Base-by-base conservation (phyloP, 83 land plant genomes). In the Diphasiastrum complanatum region DNA sequence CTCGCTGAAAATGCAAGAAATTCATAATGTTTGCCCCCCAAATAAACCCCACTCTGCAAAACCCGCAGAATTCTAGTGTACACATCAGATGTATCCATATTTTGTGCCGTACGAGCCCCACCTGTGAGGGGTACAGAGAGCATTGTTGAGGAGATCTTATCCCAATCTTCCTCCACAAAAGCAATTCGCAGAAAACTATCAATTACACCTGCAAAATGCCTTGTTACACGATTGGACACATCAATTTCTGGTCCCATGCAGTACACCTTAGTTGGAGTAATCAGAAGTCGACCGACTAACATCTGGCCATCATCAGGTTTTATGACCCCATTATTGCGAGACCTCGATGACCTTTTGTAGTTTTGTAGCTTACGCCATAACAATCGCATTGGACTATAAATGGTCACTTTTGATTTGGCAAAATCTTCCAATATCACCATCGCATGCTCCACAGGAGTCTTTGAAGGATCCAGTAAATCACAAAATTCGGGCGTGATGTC, bases 1-100 rank as follows among this genome's bases (percentile, higher is more conserved):
- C 99, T 95, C 19, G 93, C 71, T 38, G 99, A 95, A 53, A 95
- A 95, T 5, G 99, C 97, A 49, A 95, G 82, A 75, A 89, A 86
- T 24, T 95, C 85, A 62, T 79, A 95, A 26, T 78, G 79, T 72
- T 82, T 89, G 6, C 75, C 77, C 5, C 86, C 92, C 34, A 95
- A 65, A 1, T 5, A 14, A 25, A 95, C 73, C 18, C 99, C 99
- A 48, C 82, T 60, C 29, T 45, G 70, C 50, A 95, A 66, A 27
- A 71, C 75, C 3, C 70, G 58, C 28, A 80, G 69, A 30, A 95
- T 70, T 40, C 99, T 77, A n/a, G 43, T 45, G 47, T 81, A 95
- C 18, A 95, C 46, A 5, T 51, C 66, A 18, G 99, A 83, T 1
- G 45, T 69, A 27, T 35, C 64, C 47, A 14, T 18, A 16, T 31